These are phyloP conservation scores for Pisolithus thermaeus DNA, from an alignment of 1,284 basidiomycete genomes.

Conservation along the genomic window DNA sequence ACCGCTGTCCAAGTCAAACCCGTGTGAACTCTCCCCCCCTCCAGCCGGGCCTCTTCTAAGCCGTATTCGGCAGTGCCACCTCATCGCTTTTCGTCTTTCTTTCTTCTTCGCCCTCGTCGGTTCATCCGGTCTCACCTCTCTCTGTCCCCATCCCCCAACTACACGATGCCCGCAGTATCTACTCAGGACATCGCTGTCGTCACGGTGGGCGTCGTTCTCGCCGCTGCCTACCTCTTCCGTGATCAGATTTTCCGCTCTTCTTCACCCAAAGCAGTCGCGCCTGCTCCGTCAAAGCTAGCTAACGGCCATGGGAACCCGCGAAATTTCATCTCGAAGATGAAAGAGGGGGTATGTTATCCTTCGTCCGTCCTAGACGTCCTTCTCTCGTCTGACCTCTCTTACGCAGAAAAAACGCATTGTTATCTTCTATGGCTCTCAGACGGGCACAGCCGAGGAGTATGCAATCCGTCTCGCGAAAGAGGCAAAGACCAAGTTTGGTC, in stretches of 20 bases:
- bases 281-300: constrained; percentile 39
- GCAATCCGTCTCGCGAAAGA: constrained; percentile 91
- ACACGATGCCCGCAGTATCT: constrained; percentile 31
- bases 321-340: constrained; percentile 90
- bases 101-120: neutral
- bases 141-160: neutral
- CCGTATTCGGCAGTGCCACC: neutral
- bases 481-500: constrained; percentile 89
- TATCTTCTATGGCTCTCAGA: constrained; percentile 96
- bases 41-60: neutral
- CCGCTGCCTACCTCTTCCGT: constrained; percentile 72
- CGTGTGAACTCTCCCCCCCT: no score
- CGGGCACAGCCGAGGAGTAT: constrained; percentile 95
- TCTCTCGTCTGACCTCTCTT: constrained; percentile 4
- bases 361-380: neutral
- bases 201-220: constrained; percentile 62
- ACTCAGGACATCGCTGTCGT: constrained; percentile 67
- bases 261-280: constrained; percentile 50
- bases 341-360: constrained; percentile 64
- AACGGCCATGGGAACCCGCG: constrained; percentile 77
- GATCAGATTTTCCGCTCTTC: constrained; percentile 65
- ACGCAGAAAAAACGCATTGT: constrained; percentile 87
- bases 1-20: no score
- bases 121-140: neutral
- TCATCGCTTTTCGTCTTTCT: neutral